Percentiles rank a stretch among this genome's conserved stretches.
Evolutionary conservation across 2,329 filamentous ascomycete genomes (phyloP).

Genomic region (Hypoxylon sp.): DNA sequence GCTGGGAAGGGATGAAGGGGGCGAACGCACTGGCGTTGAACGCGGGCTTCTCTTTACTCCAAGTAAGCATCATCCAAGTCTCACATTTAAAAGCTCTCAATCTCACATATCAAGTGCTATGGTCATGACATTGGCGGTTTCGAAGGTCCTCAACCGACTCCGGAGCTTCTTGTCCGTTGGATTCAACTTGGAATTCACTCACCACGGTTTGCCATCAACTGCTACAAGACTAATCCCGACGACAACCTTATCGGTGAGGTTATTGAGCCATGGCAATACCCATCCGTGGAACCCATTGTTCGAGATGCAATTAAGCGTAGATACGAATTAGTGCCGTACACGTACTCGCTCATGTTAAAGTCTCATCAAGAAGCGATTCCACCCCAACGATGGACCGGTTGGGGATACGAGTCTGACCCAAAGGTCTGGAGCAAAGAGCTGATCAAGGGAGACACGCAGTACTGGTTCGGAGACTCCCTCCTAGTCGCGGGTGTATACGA

Average conservation of each 20-base stretch:
- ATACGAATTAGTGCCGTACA: slow-evolving; percentile 80
- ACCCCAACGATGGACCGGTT: slow-evolving; percentile 80
- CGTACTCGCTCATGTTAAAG: slow-evolving; percentile 75
- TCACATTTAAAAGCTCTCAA: slow-evolving; percentile 7
- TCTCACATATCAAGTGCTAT: slow-evolving; percentile 64
- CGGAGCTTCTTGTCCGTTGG: slow-evolving; percentile 81
- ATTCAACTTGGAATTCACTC: slow-evolving; percentile 79
- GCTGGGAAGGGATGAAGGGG: slow-evolving; percentile 80
- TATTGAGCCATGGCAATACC: slow-evolving; percentile 85
- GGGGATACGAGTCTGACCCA: slow-evolving; percentile 77
- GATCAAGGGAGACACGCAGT: slow-evolving; percentile 77
- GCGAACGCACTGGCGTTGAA: slow-evolving; percentile 78
- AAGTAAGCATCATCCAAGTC: slow-evolving; percentile 57
- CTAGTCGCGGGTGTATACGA: slow-evolving; percentile 79
- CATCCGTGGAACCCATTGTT: slow-evolving; percentile 73
- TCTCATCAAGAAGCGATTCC: slow-evolving; percentile 74
- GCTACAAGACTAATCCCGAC: slow-evolving; percentile 78
- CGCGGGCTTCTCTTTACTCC: slow-evolving; percentile 77
- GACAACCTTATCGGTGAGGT: slow-evolving; percentile 79
- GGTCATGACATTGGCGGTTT: slow-evolving; percentile 84
- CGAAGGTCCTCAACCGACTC: slow-evolving; percentile 79
- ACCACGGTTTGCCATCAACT: slow-evolving; percentile 82
- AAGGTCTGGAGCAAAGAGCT: slow-evolving; percentile 75
- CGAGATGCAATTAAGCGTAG: slow-evolving; percentile 77
- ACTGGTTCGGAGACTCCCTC: slow-evolving; percentile 78